Evolutionary conservation across 306 rosid species (phyloP).

Genomic region (Echinosophora koreensis): DNA sequence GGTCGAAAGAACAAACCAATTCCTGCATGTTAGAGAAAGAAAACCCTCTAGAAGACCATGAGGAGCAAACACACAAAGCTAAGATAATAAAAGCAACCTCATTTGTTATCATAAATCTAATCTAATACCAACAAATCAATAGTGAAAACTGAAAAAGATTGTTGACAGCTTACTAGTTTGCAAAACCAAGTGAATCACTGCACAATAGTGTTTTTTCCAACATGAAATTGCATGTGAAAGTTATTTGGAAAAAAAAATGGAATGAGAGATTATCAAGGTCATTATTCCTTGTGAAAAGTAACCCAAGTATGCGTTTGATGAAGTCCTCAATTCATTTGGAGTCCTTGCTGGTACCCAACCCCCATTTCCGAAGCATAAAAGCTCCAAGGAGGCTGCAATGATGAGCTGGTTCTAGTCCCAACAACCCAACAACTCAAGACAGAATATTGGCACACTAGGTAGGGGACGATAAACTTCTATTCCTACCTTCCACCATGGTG

Average conservation of each 20-base stretch:
- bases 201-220: slow-evolving; percentile 6
- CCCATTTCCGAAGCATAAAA: too few species aligned
- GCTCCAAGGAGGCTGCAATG: too few species aligned
- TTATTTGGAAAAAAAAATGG: neutral
- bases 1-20: slow-evolving; percentile 11
- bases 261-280: slow-evolving; percentile 14
- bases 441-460: too few species aligned
- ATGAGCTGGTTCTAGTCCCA: too few species aligned
- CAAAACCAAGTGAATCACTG: neutral
- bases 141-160: neutral
- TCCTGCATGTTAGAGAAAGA: slow-evolving; percentile 14
- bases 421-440: too few species aligned
- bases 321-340: neutral
- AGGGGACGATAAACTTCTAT: too few species aligned
- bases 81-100: neutral
- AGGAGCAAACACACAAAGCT: neutral
- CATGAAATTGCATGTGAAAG: neutral
- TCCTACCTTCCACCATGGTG: too few species aligned
- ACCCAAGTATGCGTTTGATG: slow-evolving; percentile 9
- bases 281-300: neutral
- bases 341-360: too few species aligned
- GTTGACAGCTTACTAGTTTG: slow-evolving; percentile 3
- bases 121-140: neutral
- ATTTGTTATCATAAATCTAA: slow-evolving; percentile 4
- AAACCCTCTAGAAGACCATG: neutral